These are phyloP conservation scores for Pecoramyces ruminantium DNA, from an alignment of 192 early-diverging fungal species.

Conservation along the genomic window DNA sequence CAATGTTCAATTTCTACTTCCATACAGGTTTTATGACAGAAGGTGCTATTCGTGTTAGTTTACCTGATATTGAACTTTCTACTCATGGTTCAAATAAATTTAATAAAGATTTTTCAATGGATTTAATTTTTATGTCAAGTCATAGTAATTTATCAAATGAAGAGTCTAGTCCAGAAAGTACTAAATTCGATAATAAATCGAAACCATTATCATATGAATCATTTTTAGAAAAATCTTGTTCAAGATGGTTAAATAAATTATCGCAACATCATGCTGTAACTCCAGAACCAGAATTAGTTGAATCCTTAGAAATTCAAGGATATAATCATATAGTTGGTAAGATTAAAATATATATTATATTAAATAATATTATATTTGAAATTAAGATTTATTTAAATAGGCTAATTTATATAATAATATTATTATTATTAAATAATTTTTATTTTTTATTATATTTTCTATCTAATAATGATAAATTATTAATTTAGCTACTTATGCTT, in stretches of 20 bases:
- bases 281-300: slow-evolving; percentile 13
- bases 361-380: too few relatives aligned
- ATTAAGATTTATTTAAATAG: too few relatives aligned
- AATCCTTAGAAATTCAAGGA: slow-evolving; percentile 15
- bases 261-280: slow-evolving; percentile 19
- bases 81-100: slow-evolving; percentile 17
- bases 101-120: slow-evolving; percentile 17
- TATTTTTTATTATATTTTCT: too few relatives aligned
- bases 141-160: background rate
- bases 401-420: too few relatives aligned
- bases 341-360: background rate
- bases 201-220: slow-evolving; percentile 9
- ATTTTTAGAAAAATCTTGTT: slow-evolving; percentile 13
- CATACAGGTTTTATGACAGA: slow-evolving; percentile 40
- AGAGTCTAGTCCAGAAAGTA: slow-evolving; percentile 1
- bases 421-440: too few relatives aligned
- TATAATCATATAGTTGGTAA: slow-evolving; percentile 15
- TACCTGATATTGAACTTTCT: slow-evolving; percentile 26
- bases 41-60: slow-evolving; percentile 30
- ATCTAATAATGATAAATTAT: too few relatives aligned
- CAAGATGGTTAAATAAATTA: slow-evolving; percentile 17
- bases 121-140: slow-evolving; percentile 19
- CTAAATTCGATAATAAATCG: background rate
- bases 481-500: slow-evolving; percentile 13
- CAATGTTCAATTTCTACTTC: slow-evolving; percentile 33